Evolutionary conservation across 371 early-diverging fungal genomes (phyloP), one percentile per base, ranked within the genome.

Genomic region (Rhizopus stolonifer): DNA sequence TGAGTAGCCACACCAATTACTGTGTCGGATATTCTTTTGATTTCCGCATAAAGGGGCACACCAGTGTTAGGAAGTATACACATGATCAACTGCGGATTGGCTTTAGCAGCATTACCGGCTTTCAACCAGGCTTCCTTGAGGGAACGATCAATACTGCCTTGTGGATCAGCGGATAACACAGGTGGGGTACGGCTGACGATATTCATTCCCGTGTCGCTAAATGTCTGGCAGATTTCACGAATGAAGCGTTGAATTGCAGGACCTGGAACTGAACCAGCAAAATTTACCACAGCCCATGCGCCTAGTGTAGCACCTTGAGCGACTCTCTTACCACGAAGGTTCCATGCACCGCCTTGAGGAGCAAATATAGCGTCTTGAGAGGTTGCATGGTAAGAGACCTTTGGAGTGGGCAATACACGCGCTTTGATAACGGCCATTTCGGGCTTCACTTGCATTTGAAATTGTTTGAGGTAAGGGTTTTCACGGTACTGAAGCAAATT

Each of bases 1-100:
- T 97, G 97, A 2, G 96, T 91, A 0, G 89, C 82, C 17, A 93
- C 72, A 10, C 93, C 91, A 46, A 90, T 70, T 8, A 87, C 82
- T 2, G 93, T 94, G 64, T 99, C 97, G 15, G 89, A 82, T 11
- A 90, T 81, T n/a, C 93, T 81, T 78, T 99, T 99, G 63, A 96
- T 88, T 53, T 91, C 90, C 31, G 90, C 89, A 70, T 99, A 99
- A 4, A 93, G 64, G 7, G 81, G 81, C 17, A 82, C 75, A 47
- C 86, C 87, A 31, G 89, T 91, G 68, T 86, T 87, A 32, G 89
- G 89, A 33, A 96, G 61, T 44, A 96, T 75, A 62, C 91, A 91
- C 11, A 93, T 55, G 23, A 94, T 65, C 13, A 94, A 49, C 66
- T 94, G 92, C 4, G 92, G 92, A 17, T 80, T 53, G 8, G 73